A percentile compares a stretch with the other conserved stretches of the same genome.
Conservation (phyloP, 1,139 yeast species). For the Candida sanyaensis region DNA sequence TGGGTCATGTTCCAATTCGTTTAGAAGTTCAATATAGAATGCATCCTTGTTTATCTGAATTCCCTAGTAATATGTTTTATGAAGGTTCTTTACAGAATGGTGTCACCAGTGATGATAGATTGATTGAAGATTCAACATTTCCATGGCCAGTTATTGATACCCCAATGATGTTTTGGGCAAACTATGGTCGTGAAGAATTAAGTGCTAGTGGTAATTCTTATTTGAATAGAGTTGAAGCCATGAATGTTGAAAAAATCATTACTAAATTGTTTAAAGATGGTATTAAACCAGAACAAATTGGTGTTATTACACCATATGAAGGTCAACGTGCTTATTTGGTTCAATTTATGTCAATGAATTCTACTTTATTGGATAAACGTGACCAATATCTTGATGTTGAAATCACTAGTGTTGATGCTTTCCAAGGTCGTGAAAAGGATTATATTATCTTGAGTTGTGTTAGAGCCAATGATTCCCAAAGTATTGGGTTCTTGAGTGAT, state of each 20-base stretch:
- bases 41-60: conserved; percentile 88
- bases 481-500: conserved; percentile 85
- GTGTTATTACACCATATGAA: conserved; percentile 92
- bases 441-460: conserved; percentile 88
- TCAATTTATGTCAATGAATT: conserved; percentile 77
- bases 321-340: conserved; percentile 87
- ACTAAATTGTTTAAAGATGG: conserved; percentile 78
- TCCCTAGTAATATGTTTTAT: conserved; percentile 89
- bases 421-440: conserved; percentile 96
- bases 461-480: conserved; percentile 81
- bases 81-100: conserved; percentile 94
- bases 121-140: conserved; percentile 56
- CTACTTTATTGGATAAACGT: conserved; percentile 58
- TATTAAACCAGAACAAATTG: conserved; percentile 79
- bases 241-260: conserved; percentile 82
- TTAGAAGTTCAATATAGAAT: conserved; percentile 93
- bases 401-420: conserved; percentile 92
- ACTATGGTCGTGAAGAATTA: conserved; percentile 86
- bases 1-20: conserved; percentile 84
- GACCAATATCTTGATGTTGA: conserved; percentile 74
- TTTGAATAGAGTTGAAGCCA: conserved; percentile 86
- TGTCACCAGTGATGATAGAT: conserved; percentile 74
- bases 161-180: conserved; percentile 97
- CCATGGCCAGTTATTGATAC: conserved; percentile 86
- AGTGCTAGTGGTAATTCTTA: conserved; percentile 83